These are phyloP conservation scores for Populus trichocarpa DNA, from an alignment of 441 rosid genomes.

Conservation along the genomic window DNA sequence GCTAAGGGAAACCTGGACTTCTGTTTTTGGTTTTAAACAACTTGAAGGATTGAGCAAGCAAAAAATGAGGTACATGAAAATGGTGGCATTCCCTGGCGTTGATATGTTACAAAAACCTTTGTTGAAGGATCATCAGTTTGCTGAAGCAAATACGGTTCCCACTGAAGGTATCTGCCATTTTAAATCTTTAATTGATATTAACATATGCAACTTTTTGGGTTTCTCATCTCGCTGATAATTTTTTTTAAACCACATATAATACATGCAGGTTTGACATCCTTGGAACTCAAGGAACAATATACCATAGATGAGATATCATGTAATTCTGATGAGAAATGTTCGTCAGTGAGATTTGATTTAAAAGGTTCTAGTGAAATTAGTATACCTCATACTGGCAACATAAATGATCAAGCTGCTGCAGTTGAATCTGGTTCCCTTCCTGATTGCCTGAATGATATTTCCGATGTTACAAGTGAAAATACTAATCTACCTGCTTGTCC, in stretches of 20 bases:
- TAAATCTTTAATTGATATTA: background rate
- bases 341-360: conserved; percentile 30
- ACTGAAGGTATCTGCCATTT: conserved; percentile 36
- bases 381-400: conserved; percentile 16
- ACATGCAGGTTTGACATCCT: conserved; percentile 31
- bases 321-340: conserved; percentile 22
- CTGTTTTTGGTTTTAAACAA: conserved; percentile 78
- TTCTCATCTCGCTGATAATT: background rate
- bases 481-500: conserved; percentile 11
- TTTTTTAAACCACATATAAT: conserved; percentile 3
- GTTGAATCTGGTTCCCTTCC: conserved; percentile 26
- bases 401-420: conserved; percentile 24
- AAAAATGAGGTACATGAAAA: conserved; percentile 56
- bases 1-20: conserved; percentile 81
- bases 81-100: conserved; percentile 89
- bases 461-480: conserved; percentile 22
- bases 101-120: conserved; percentile 80
- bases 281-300: conserved; percentile 25
- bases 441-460: conserved; percentile 29
- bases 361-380: conserved; percentile 25
- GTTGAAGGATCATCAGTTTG: conserved; percentile 26
- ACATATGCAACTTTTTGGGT: background rate
- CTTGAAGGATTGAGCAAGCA: conserved; percentile 40
- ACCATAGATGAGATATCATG: conserved; percentile 21
- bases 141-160: conserved; percentile 20